Conservation (phyloP, 768 basidiomycete species). For the Lyophyllum decastes region DNA sequence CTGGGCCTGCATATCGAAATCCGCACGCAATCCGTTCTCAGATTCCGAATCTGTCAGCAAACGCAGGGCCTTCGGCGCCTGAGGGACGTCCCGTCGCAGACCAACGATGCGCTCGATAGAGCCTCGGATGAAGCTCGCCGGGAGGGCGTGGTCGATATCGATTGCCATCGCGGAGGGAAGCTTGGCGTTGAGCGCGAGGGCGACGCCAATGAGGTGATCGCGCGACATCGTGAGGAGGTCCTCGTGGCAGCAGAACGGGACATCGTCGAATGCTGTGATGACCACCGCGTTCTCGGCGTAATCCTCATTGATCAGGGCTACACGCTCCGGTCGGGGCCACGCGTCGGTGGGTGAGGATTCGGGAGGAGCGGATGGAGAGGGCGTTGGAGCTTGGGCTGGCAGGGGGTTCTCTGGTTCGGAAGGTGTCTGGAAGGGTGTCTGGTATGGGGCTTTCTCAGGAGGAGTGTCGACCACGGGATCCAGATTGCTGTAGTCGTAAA, state of each 20-base stretch:
- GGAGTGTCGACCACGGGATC: constrained; percentile 27
- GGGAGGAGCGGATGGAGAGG: background rate
- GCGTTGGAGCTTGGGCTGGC: background rate
- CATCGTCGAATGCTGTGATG: constrained; percentile 57
- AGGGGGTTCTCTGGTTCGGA: constrained; percentile 4
- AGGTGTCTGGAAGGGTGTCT: background rate
- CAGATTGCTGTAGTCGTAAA: constrained; percentile 17
- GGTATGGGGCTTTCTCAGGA: constrained; percentile 6
- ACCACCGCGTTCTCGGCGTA: constrained; percentile 55
- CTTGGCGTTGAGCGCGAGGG: constrained; percentile 52
- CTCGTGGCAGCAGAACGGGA: constrained; percentile 76
- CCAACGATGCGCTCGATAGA: constrained; percentile 66
- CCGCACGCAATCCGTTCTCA: constrained; percentile 6
- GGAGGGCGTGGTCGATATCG: constrained; percentile 36
- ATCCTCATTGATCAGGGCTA: constrained; percentile 65
- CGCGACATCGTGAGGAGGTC: constrained; percentile 69
- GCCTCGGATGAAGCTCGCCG: constrained; percentile 47
- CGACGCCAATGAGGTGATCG: constrained; percentile 52
- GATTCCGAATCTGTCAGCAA: constrained; percentile 11
- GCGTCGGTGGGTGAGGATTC: background rate
- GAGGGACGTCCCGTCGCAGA: constrained; percentile 40
- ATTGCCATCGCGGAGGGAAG: constrained; percentile 57
- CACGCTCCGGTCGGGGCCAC: constrained; percentile 27
- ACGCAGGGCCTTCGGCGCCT: constrained; percentile 34
- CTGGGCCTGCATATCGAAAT: constrained; percentile 11